Conservation (phyloP, 495 filamentous ascomycete genomes). For the Daldinia vernicosa region DNA sequence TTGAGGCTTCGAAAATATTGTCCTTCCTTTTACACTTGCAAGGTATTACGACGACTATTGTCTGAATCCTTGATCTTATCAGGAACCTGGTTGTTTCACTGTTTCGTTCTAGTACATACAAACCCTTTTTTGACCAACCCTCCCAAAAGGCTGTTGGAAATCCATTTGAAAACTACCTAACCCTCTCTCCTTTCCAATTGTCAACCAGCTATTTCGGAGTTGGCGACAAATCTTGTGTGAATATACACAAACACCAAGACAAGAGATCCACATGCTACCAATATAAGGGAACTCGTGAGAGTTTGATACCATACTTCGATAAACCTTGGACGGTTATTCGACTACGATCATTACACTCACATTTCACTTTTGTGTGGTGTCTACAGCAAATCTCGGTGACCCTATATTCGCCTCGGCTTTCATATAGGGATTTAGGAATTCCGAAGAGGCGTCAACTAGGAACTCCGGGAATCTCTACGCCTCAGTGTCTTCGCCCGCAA, state of each 20-base stretch:
- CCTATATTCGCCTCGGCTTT: conserved; percentile 16
- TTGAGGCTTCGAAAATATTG: conserved; percentile 22
- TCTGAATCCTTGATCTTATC: conserved; percentile 37
- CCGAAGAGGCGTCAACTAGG: conserved; percentile 18
- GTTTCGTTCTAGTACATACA: conserved; percentile 40
- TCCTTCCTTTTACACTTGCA: conserved; percentile 29
- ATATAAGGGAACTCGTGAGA: conserved; percentile 34
- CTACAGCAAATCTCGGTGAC: conserved; percentile 27
- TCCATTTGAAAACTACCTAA: conserved; percentile 18
- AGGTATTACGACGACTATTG: conserved; percentile 12
- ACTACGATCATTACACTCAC: conserved; percentile 24
- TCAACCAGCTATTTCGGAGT: conserved; percentile 5
- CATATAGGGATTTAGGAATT: conserved; percentile 36
- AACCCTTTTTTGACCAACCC: conserved; percentile 19
- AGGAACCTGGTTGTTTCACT: conserved; percentile 44
- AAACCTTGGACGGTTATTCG: conserved; percentile 31
- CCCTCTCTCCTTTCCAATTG: conserved; percentile 13
- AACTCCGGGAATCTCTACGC: conserved; percentile 20
- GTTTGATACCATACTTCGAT: conserved; percentile 32
- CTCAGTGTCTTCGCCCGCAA: neutral
- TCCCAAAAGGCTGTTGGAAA: conserved; percentile 13
- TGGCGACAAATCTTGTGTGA: conserved; percentile 14
- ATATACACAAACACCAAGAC: conserved; percentile 16
- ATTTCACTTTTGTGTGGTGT: conserved; percentile 33
- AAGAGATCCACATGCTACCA: conserved; percentile 25